Evolutionary conservation across 768 basidiomycete species (phyloP).

Genomic region (Candolleomyces aberdarensis): DNA sequence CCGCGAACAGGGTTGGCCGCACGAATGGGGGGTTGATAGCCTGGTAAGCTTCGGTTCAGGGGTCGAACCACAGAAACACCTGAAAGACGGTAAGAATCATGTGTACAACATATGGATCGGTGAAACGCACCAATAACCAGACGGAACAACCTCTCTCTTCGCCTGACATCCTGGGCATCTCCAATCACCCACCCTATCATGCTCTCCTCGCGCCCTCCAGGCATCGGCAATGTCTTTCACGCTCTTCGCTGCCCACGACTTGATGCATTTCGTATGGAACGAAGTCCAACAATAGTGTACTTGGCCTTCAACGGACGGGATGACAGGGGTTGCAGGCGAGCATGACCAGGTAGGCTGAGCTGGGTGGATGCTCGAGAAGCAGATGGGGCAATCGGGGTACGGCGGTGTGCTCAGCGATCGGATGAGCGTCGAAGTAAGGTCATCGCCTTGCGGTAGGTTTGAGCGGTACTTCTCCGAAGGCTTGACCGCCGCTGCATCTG

Average conservation of each 20-base stretch:
- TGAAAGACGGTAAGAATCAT: constrained; percentile 20
- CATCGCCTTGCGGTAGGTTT: constrained; percentile 36
- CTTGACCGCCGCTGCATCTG: neutral
- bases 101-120: neutral
- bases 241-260: constrained; percentile 83
- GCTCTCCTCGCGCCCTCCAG: constrained; percentile 67
- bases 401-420: constrained; percentile 65
- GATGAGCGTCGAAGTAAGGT: constrained; percentile 73
- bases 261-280: constrained; percentile 89
- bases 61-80: constrained; percentile 82
- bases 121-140: constrained; percentile 57
- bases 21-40: constrained; percentile 74
- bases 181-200: constrained; percentile 72
- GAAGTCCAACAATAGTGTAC: constrained; percentile 82
- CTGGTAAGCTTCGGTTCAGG: constrained; percentile 71
- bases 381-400: constrained; percentile 78
- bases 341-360: constrained; percentile 88
- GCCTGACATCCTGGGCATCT: constrained; percentile 92
- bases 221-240: constrained; percentile 71
- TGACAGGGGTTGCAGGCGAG: constrained; percentile 54
- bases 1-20: constrained; percentile 66
- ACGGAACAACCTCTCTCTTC: constrained; percentile 63
- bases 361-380: constrained; percentile 77
- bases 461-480: constrained; percentile 13
- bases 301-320: constrained; percentile 29